A percentile compares a stretch with the other conserved stretches of the same genome.
These are phyloP conservation scores for Podaxis sp. DNA, from an alignment of 768 basidiomycete genomes.

Conservation along the genomic window DNA sequence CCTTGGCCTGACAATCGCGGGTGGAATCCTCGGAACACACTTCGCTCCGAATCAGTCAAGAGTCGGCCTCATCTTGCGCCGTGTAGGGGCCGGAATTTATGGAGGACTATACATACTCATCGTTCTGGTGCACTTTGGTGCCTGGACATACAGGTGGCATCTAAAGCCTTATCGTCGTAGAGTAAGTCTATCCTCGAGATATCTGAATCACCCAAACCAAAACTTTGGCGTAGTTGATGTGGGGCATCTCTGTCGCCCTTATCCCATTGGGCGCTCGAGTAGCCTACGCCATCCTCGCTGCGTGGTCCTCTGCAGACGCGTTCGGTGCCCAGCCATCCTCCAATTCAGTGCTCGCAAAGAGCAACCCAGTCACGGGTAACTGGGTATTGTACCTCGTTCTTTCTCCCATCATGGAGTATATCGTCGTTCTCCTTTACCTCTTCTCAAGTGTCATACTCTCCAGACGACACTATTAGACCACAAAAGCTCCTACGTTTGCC, in stretches of 20 bases:
- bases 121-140: conserved; percentile 38
- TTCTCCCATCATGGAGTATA: conserved; percentile 60
- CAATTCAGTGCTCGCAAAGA: conserved; percentile 47
- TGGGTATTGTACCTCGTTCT: conserved; percentile 62
- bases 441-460: conserved; percentile 45
- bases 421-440: conserved; percentile 47
- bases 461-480: conserved; percentile 25
- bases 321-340: conserved; percentile 36
- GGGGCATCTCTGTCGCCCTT: conserved; percentile 51
- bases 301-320: conserved; percentile 53
- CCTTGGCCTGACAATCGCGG: conserved; percentile 43
- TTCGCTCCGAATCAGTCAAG: conserved; percentile 30
- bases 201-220: not conserved
- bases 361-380: conserved; percentile 56
- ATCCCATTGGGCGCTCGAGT: conserved; percentile 61
- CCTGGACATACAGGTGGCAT: conserved; percentile 47
- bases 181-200: conserved; percentile 29
- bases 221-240: conserved; percentile 46
- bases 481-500: not conserved
- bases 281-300: conserved; percentile 58
- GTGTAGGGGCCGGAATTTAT: conserved; percentile 42
- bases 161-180: conserved; percentile 45
- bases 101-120: conserved; percentile 41
- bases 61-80: conserved; percentile 40
- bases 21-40: conserved; percentile 44